These are phyloP conservation scores for Fallopia convolvulus DNA, from an alignment of 148 eudicot species.

Conservation along the genomic window DNA sequence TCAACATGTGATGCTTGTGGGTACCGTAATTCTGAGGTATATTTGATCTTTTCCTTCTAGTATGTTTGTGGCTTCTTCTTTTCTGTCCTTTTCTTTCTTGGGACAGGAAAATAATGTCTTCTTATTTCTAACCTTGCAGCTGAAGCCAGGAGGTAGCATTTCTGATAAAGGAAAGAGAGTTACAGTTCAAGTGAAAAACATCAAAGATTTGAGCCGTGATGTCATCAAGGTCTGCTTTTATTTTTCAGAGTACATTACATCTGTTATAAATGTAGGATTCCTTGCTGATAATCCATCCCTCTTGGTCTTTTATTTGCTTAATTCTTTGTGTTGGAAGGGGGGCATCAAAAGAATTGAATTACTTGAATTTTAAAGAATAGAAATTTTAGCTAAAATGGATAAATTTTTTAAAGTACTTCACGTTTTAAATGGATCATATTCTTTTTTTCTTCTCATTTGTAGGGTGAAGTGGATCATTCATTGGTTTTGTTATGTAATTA, in stretches of 20 bases:
- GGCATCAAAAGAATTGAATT: not conserved
- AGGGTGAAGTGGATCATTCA: not conserved
- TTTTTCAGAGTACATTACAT: not conserved
- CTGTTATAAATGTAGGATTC: not conserved
- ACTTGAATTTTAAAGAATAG: not conserved
- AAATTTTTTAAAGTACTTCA: not conserved
- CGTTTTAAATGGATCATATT: not conserved
- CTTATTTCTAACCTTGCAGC: constrained; percentile 29
- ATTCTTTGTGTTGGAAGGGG: not conserved
- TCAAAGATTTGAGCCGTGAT: constrained; percentile 78
- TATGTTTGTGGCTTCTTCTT: constrained; percentile 6
- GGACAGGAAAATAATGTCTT: not conserved
- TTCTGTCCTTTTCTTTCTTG: not conserved
- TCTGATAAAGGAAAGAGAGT: constrained; percentile 80
- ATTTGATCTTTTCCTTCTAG: not conserved
- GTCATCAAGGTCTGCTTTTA: constrained; percentile 69
- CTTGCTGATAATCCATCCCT: not conserved
- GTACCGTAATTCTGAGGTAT: constrained; percentile 92
- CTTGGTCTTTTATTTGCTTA: not conserved
- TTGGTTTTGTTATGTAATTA: not conserved
- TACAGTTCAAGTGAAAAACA: constrained; percentile 50
- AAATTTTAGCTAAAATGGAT: not conserved
- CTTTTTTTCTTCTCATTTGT: not conserved
- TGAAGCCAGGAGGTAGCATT: constrained; percentile 85
- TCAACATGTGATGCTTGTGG: constrained; percentile 92